These are phyloP conservation scores for Neocallimastix lanati DNA, from an alignment of 192 early-diverging fungal genomes.

Conservation along the genomic window DNA sequence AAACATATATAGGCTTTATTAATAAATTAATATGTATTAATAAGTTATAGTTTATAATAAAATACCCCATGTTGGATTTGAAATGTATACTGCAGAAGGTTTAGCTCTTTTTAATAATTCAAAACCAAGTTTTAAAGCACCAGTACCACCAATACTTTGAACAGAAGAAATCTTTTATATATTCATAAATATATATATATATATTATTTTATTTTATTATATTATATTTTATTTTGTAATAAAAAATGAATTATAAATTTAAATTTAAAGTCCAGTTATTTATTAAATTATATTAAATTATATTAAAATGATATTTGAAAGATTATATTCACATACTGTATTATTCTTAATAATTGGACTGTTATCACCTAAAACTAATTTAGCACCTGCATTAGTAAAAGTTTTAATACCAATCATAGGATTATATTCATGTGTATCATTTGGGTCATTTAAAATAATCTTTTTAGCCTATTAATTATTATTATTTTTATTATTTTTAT, in stretches of 20 bases:
- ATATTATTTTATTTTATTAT: no score
- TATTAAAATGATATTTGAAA: no score
- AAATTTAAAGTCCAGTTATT: no score
- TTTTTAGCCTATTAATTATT: conserved; percentile 38
- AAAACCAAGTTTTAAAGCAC: conserved; percentile 70
- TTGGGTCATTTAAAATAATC: conserved; percentile 44
- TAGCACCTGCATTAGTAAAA: conserved; percentile 60
- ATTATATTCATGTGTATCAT: conserved; percentile 82
- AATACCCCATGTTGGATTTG: conserved; percentile 80
- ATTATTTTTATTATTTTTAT: no score
- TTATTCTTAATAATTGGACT: conserved; percentile 49
- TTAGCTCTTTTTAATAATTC: conserved; percentile 46
- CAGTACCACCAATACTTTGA: conserved; percentile 91
- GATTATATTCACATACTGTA: conserved; percentile 20
- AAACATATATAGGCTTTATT: no score
- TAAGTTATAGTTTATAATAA: no score
- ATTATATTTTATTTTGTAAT: not conserved
- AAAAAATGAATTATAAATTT: not conserved
- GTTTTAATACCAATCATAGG: conserved; percentile 63
- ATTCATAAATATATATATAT: no score
- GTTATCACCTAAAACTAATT: conserved; percentile 64
- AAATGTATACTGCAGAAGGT: conserved; percentile 56
- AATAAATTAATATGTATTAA: no score
- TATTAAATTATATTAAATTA: no score
- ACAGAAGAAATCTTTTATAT: conserved; percentile 32